Conservation (phyloP, 2,329 filamentous ascomycete species). For the Fusarium incarnatum region DNA sequence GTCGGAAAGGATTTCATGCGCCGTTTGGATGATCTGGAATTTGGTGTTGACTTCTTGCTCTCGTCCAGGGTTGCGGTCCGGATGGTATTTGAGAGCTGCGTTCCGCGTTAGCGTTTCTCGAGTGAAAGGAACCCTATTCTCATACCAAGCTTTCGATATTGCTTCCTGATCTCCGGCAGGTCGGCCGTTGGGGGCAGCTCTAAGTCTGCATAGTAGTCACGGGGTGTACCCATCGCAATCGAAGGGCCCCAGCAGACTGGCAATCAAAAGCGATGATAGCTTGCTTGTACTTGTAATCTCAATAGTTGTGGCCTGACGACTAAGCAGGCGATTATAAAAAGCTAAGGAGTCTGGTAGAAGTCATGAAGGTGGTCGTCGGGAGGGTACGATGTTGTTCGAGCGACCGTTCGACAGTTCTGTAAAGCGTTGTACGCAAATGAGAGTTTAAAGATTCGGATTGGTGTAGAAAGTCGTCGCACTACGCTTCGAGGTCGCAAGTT, state of each 20-base stretch:
- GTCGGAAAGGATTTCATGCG: constrained; percentile 78
- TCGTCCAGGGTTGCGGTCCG: constrained; percentile 86
- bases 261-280: constrained; percentile 3
- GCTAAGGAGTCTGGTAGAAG: neutral
- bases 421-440: neutral
- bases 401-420: neutral
- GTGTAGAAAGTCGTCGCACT: neutral
- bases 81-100: constrained; percentile 84
- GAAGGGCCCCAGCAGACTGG: constrained; percentile 21
- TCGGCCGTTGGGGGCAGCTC: constrained; percentile 76
- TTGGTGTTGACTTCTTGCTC: constrained; percentile 83
- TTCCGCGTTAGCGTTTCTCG: constrained; percentile 41
- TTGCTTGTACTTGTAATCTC: neutral
- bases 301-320: neutral
- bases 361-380: constrained; percentile 14
- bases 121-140: neutral
- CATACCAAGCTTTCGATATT: constrained; percentile 84
- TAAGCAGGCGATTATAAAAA: constrained; percentile 6
- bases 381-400: neutral
- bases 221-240: constrained; percentile 57
- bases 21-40: constrained; percentile 88
- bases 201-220: constrained; percentile 88
- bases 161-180: constrained; percentile 82
- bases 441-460: neutral
- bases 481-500: constrained; percentile 7